These are phyloP conservation scores for Collybiopsis confluens DNA, from an alignment of 768 basidiomycete genomes.

Conservation along the genomic window DNA sequence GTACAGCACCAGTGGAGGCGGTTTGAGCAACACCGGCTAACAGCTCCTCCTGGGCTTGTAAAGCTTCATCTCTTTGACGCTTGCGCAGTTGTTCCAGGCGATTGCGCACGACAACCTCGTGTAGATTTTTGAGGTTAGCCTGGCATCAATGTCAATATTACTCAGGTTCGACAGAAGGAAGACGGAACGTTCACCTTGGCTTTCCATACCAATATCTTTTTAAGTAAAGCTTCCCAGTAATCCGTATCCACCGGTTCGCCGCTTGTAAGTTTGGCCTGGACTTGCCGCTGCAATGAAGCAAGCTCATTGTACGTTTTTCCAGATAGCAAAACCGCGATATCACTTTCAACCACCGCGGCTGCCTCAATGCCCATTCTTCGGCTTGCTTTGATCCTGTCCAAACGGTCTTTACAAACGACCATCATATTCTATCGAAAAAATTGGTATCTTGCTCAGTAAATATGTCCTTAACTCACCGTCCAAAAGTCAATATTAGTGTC, in stretches of 20 bases:
- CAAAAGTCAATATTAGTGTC: conserved; percentile 94
- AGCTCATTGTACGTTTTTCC: conserved; percentile 88
- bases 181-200: conserved; percentile 63
- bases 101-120: conserved; percentile 96
- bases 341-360: conserved; percentile 77
- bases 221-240: conserved; percentile 93
- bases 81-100: conserved; percentile 94
- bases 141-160: conserved; percentile 25
- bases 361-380: conserved; percentile 64
- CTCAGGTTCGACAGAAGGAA: not conserved
- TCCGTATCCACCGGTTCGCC: conserved; percentile 96
- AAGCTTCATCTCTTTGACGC: conserved; percentile 91
- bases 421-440: conserved; percentile 78
- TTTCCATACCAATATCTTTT: conserved; percentile 94
- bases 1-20: conserved; percentile 28
- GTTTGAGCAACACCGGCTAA: conserved; percentile 71
- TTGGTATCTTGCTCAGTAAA: not conserved
- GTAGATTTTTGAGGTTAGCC: conserved; percentile 88
- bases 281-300: conserved; percentile 73
- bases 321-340: conserved; percentile 75
- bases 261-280: conserved; percentile 84
- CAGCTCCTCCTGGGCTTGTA: conserved; percentile 89
- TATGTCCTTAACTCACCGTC: conserved; percentile 59
- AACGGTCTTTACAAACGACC: conserved; percentile 88
- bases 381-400: conserved; percentile 69